Base-by-base conservation (phyloP, 2,329 filamentous ascomycete species). In the Cytospora paraplurivora region DNA sequence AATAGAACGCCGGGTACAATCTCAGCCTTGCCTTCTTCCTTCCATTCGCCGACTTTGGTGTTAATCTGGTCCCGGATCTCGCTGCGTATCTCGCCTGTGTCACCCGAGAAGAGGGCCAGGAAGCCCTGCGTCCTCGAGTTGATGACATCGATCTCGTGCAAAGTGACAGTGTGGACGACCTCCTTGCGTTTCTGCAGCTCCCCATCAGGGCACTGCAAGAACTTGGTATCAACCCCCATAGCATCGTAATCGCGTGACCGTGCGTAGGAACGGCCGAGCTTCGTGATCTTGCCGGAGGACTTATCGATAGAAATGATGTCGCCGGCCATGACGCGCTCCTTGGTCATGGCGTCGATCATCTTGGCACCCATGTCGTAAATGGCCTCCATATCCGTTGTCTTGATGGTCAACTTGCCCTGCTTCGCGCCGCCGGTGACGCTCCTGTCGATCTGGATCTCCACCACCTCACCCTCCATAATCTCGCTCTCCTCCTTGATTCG, bases 311-410 rank as follows among this genome's bases (percentile, higher is more conserved):
- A 96, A 72, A 99, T 96, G 69, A 99, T 95, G 75, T 99, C 95
- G 71, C 95, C 95, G 5, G 95, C 95, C 89, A 98, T 97, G 68
- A 99, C 92, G 72, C 96, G 94, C 81, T 99, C 95, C 79, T 98
- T 98, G 69, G 93, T 97, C 93, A 99, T 97, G 68, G 93, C 93
- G 75, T 99, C 95, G 69, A 99, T 99, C 95, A 99, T 98, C 80
- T 98, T 98, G 69, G 91, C 94, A 68, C 95, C 95, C 93, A 99
- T 97, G 73, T 99, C 95, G 80, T 98, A 99, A 69, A 99, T 91
- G 13, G 95, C 97, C 79, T 99, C 95, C 95, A 99, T 99, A 76
- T 99, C 95, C 64, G 94, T 98, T 12, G 95, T 99, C 81, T 99
- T 99, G 81, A 99, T 97, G 21, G 95, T 99, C 68, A 99, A 88